These are phyloP conservation scores for Haemoproteus tartakovskyi DNA, from an alignment of 169 alveolate species.

Conservation along the genomic window DNA sequence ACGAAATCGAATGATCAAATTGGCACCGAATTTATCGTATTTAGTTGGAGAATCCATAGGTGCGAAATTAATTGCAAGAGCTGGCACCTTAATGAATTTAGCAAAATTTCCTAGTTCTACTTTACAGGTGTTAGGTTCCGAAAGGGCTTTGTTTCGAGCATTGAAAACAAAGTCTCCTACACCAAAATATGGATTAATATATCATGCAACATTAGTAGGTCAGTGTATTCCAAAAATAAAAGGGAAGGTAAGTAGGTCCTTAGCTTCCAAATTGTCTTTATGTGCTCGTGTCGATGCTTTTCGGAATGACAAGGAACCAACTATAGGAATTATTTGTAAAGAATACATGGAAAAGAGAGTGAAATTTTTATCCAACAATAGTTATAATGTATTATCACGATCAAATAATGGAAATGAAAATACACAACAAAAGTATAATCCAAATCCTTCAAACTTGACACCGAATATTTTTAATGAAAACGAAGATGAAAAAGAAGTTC, in stretches of 20 bases:
- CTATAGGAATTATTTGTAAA: conserved; percentile 90
- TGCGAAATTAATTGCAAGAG: conserved; percentile 95
- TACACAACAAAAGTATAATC: conserved; percentile 33
- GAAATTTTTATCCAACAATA: conserved; percentile 34
- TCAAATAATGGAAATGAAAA: conserved; percentile 14
- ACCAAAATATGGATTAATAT: conserved; percentile 98
- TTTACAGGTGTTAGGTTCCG: conserved; percentile 95
- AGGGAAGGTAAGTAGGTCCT: conserved; percentile 94
- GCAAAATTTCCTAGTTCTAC: conserved; percentile 97
- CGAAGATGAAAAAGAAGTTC: background rate
- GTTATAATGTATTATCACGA: conserved; percentile 6
- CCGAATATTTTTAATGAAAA: conserved; percentile 8
- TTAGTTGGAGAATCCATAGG: conserved; percentile 95
- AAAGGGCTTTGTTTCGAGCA: conserved; percentile 97
- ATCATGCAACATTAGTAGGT: conserved; percentile 95
- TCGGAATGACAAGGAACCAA: conserved; percentile 96
- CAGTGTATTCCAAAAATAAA: conserved; percentile 93
- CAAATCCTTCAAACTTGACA: conserved; percentile 15
- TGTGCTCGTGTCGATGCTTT: conserved; percentile 96
- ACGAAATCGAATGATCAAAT: conserved; percentile 87
- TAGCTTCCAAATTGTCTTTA: conserved; percentile 97
- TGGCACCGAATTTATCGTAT: conserved; percentile 97
- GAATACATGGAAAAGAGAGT: conserved; percentile 90
- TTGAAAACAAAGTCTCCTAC: conserved; percentile 95
- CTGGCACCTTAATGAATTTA: conserved; percentile 93